Base-by-base conservation (phyloP, 2,329 filamentous ascomycete genomes). In the Atkinsonella hypoxylon region DNA sequence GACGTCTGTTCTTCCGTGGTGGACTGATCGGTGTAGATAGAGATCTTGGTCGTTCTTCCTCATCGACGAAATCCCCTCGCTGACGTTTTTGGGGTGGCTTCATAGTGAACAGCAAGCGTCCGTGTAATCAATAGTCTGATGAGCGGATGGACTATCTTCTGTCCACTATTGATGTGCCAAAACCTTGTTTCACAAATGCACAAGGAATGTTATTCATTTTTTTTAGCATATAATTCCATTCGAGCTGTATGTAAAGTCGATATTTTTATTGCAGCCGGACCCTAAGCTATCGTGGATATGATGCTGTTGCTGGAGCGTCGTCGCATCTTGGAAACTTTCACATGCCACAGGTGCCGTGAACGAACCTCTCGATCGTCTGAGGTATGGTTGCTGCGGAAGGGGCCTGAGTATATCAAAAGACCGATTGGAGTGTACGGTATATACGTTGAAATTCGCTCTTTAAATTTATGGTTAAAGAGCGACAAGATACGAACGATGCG, bases 11-110 rank as follows among this genome's bases (percentile, higher is more conserved):
- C 54, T 66, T 72, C 41, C 44, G 60, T 1, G 74, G 73, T 30
- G 76, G 76, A 47, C 74, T 78, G 47, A 78, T 70, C 8, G 71
- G 65, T 7, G 64, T 58, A 17, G 59, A 59, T 0, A 70, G 56
- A 15, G 68, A 69, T 7, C 34, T 45, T 46, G 47, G 47, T 11
- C 32, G 13, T 11, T 51, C 47, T 15, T 42, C 18, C 17, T 41
- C 5, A 18, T 36, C 44, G 5, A 39, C 12, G 10, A 57, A 59
- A 2, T 57, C 43, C 5, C 18, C 17, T 26, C 62, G 57, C 36
- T 57, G 59, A 12, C 68, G 63, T 52, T 70, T 70, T 18, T 46
- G 46, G n/a, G 59, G 51, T 1, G 49, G 54, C 17, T 64, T 59
- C 67, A 68, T 69, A 17, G 20, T 41, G 43, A 3, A n/a, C 17